Conservation (phyloP, 2,329 filamentous ascomycete genomes). For the Paecilomyces dactylethromorphus region DNA sequence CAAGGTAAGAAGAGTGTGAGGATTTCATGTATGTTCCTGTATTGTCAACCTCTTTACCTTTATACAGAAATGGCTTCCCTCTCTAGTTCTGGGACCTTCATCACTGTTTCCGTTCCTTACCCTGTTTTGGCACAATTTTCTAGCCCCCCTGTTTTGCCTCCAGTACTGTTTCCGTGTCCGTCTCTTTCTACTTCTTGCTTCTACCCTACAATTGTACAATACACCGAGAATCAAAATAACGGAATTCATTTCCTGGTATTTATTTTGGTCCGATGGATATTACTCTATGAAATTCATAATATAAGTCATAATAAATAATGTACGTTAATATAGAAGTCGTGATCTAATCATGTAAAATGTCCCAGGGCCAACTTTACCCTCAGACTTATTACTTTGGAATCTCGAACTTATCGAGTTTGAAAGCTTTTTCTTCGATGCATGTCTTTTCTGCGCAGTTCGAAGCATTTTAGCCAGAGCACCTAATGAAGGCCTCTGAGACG, state of each 20-base stretch:
- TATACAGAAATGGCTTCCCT: no score
- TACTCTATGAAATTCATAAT: not conserved
- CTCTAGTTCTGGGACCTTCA: no score
- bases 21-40: no score
- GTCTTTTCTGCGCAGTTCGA: not conserved
- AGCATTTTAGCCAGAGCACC: not conserved
- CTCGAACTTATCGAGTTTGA: not conserved
- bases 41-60: no score
- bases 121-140: no score
- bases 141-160: no score
- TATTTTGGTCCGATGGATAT: not conserved
- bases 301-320: not conserved
- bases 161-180: no score
- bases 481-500: not conserved
- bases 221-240: not conserved
- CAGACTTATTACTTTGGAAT: not conserved
- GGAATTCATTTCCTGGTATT: not conserved
- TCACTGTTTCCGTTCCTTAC: no score
- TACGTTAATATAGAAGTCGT: not conserved
- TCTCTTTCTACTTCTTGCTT: no score
- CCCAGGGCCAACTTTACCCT: not conserved
- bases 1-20: no score
- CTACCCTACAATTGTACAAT: not conserved
- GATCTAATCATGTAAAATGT: not conserved
- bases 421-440: not conserved